These are phyloP conservation scores for Sonneratia alba DNA, from an alignment of 345 rosid species.

Conservation along the genomic window DNA sequence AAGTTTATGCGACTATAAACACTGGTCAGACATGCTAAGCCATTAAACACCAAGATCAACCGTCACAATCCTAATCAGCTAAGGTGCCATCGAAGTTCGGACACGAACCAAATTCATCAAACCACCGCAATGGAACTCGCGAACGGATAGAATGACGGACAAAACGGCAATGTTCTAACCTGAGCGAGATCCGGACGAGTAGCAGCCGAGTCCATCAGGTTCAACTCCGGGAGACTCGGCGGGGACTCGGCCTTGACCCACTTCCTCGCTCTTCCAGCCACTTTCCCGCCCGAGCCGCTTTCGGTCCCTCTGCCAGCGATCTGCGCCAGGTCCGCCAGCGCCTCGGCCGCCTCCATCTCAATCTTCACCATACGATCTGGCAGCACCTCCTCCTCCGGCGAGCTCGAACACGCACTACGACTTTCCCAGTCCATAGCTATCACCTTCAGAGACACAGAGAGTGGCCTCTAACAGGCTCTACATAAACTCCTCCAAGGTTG, in stretches of 20 bases:
- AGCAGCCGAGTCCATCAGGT: constrained; percentile 26
- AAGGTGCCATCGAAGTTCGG: background rate
- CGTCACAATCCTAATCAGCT: background rate
- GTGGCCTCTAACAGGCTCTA: background rate
- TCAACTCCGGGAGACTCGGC: constrained; percentile 14
- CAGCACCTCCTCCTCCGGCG: constrained; percentile 19
- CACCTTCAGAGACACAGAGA: background rate
- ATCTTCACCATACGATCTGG: constrained; percentile 39
- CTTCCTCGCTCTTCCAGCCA: constrained; percentile 31
- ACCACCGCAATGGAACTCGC: too few relatives aligned
- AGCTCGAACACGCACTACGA: constrained; percentile 10
- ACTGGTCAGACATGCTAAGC: background rate
- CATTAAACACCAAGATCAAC: background rate
- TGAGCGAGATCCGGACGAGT: constrained; percentile 19
- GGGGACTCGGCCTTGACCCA: constrained; percentile 62
- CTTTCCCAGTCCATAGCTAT: constrained; percentile 1
- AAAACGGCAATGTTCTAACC: background rate
- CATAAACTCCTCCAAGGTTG: too few relatives aligned
- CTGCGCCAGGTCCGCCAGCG: constrained; percentile 66
- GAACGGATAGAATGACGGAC: background rate
- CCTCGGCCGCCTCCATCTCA: constrained; percentile 81
- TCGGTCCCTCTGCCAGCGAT: constrained; percentile 44
- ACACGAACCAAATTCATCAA: background rate
- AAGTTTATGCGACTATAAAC: background rate
- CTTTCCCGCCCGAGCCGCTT: constrained; percentile 17